These are phyloP conservation scores for Pyrenophora teres DNA, from an alignment of 2,329 filamentous ascomycete species.

Conservation along the genomic window DNA sequence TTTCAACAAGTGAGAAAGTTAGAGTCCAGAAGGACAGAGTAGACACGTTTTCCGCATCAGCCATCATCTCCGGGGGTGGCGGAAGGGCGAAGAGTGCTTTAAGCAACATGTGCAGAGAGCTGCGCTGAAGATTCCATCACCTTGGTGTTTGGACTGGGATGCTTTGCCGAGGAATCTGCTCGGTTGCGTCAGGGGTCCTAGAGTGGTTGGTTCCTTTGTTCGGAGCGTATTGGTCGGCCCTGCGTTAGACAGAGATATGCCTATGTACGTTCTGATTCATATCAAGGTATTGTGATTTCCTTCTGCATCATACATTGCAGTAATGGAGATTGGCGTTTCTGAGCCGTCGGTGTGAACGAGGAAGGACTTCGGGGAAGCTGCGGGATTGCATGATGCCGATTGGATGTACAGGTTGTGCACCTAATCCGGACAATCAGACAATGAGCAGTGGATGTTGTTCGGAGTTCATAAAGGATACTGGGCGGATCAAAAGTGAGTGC, in stretches of 20 bases:
- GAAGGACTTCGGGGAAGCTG: slow-evolving; percentile 29
- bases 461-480: too few relatives aligned
- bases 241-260: not conserved
- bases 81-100: slow-evolving; percentile 12
- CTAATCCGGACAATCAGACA: not conserved
- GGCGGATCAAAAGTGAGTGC: not conserved
- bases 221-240: not conserved
- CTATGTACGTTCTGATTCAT: too few relatives aligned
- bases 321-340: not conserved
- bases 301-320: not conserved
- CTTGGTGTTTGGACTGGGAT: slow-evolving; percentile 8
- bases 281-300: too few relatives aligned
- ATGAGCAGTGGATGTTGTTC: not conserved
- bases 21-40: slow-evolving; percentile 11
- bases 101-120: slow-evolving; percentile 22
- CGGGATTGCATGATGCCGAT: slow-evolving; percentile 31
- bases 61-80: slow-evolving; percentile 30
- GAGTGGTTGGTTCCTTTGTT: not conserved
- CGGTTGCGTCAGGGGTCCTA: slow-evolving; percentile 2
- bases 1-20: not conserved
- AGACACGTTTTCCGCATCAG: slow-evolving; percentile 19
- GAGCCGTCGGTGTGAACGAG: slow-evolving; percentile 7
- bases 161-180: not conserved
- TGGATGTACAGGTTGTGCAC: slow-evolving; percentile 11
- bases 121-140: slow-evolving; percentile 19